Base-by-base conservation (phyloP, 805 yeast species). In the Lachancea mirantina region DNA sequence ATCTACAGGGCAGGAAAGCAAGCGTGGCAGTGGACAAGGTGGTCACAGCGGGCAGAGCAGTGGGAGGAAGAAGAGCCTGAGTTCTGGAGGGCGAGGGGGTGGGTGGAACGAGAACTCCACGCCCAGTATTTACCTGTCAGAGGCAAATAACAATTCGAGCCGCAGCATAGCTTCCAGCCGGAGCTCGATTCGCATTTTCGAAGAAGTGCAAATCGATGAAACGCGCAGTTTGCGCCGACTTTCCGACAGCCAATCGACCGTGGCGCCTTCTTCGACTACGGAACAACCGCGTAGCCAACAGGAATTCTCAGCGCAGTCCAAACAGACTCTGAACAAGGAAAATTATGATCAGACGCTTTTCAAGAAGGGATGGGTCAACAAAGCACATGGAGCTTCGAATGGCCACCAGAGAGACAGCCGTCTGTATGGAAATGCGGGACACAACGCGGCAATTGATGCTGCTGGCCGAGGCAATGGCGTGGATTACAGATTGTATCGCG, bases 321-420 rank as follows among this genome's bases (percentile, higher is more conserved):
- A 8, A n/a, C n/a, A n/a, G n/a, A 14, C 26, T 14, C 24, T 31
- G n/a, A 34, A 32, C 16, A 16, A 26, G 15, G 62, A 55, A 2
- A 64, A 57, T 29, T 67, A 62, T 29, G 72, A 67, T 40, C 25
- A 49, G 2, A 50, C 55, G 1, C 50, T 65, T 10, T 55, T 70
- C 41, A 76, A 72, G 51, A 60, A 63, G 1, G 78, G 79, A 4
- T 78, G 84, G 84, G 42, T 78, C 11, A 78, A 78, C 48, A 67
- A 64, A 40, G 62, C 72, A 2, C 54, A 57, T 19, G 61, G 62
- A 24, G 17, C 39, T 6, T 30, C 39, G 9, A 25, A 34, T 11
- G 28, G 27, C 14, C 31, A 29, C 14, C 25, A 45, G 32, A 45
- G 56, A 24, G 57, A 53, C 23, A 53, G 57, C 32, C 45, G 50